A percentile compares a stretch with the other conserved stretches of the same genome.
Evolutionary conservation across 2,329 filamentous ascomycete genomes (phyloP).

Genomic region (Peltaster fructicola): DNA sequence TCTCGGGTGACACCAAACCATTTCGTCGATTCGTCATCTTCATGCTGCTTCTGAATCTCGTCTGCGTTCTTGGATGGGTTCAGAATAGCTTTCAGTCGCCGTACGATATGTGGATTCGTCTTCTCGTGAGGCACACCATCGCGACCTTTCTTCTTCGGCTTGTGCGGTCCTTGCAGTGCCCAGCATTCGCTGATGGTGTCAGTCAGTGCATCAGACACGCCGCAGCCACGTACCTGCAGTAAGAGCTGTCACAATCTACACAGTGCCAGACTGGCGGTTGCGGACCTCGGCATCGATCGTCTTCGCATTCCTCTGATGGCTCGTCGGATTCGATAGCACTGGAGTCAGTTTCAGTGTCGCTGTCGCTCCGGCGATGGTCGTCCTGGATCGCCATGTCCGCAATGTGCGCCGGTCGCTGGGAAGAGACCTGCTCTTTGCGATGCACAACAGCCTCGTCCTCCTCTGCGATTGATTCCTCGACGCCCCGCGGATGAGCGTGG

Average conservation of each 20-base stretch:
- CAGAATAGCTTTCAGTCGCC: conserved; percentile 13
- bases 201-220: conserved; percentile 1
- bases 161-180: conserved; percentile 17
- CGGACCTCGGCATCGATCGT: conserved; percentile 15
- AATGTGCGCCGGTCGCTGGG: too few relatives aligned
- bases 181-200: conserved; percentile 13
- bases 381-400: too few relatives aligned
- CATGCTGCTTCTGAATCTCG: conserved; percentile 19
- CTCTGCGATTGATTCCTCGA: too few relatives aligned
- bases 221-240: conserved; percentile 13
- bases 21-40: conserved; percentile 20
- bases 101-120: conserved; percentile 15
- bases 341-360: too few relatives aligned
- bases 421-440: too few relatives aligned
- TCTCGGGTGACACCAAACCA: conserved; percentile 23
- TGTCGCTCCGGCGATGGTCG: too few relatives aligned
- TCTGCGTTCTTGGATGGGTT: conserved; percentile 13
- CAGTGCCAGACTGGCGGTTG: conserved; percentile 15
- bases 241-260: conserved; percentile 18
- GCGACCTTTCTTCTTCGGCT: conserved; percentile 17
- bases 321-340: too few relatives aligned
- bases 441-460: too few relatives aligned
- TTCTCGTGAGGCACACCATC: conserved; percentile 22
- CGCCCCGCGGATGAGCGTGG: too few relatives aligned
- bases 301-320: conserved; percentile 16